phyloP scores from a whole-genome alignment of 2,329 filamentous ascomycete genomes.

The Pseudopithomyces maydicus region DNA sequence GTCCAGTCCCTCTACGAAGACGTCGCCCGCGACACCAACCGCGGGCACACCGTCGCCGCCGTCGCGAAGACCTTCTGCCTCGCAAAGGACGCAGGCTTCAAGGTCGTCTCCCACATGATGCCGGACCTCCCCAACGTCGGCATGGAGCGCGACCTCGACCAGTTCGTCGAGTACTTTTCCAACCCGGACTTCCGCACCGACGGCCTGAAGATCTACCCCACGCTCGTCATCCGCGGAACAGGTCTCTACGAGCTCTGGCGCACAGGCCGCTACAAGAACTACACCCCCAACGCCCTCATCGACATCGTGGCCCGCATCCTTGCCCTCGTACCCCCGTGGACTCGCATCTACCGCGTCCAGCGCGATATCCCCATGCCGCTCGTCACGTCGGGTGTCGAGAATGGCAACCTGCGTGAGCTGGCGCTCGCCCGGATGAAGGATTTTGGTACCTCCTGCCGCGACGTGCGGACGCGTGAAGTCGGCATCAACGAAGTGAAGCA shows the following conservation, averaged over 20 bases:
- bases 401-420: constrained; percentile 92
- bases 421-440: constrained; percentile 98
- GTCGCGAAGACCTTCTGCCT: constrained; percentile 96
- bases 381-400: constrained; percentile 98
- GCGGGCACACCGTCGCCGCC: constrained; percentile 92
- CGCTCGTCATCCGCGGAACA: constrained; percentile 93
- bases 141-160: constrained; percentile 95
- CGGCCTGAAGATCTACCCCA: constrained; percentile 97
- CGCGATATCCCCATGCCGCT: constrained; percentile 99
- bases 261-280: constrained; percentile 96
- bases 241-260: constrained; percentile 97
- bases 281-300: constrained; percentile 94
- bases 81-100: constrained; percentile 98
- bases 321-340: constrained; percentile 95
- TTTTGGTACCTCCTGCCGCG: constrained; percentile 94
- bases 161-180: constrained; percentile 97
- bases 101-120: constrained; percentile 99
- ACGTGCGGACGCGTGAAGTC: constrained; percentile 94
- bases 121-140: constrained; percentile 96
- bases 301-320: constrained; percentile 96
- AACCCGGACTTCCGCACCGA: constrained; percentile 96
- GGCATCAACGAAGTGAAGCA: constrained; percentile 99
- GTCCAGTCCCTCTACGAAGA: constrained; percentile 98
- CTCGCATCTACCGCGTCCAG: constrained; percentile 96
- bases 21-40: constrained; percentile 95